phyloP scores from a whole-genome alignment of 179 eudicot genomes.

The Patellifolia procumbens region DNA sequence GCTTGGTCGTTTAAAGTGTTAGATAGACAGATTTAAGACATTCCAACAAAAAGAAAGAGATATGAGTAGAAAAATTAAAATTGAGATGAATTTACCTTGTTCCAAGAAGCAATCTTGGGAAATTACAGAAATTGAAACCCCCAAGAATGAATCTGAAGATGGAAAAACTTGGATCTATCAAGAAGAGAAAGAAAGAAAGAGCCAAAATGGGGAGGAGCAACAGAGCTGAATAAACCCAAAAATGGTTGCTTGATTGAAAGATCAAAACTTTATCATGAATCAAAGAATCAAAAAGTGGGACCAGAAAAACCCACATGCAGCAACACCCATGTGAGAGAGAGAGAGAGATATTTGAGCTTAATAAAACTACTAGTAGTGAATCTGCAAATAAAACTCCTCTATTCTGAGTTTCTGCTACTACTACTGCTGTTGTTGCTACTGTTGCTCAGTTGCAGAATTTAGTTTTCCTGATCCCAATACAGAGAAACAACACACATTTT shows the following conservation, averaged over 20 bases:
- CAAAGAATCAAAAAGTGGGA: not conserved
- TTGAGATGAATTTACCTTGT: slow-evolving; percentile 20
- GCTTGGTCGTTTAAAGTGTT: too few species aligned
- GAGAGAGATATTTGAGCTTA: slow-evolving; percentile 3
- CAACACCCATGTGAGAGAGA: slow-evolving; percentile 23
- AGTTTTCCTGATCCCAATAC: slow-evolving; percentile 43
- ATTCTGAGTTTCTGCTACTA: slow-evolving; percentile 8
- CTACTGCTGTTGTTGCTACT: not conserved
- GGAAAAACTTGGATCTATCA: slow-evolving; percentile 29
- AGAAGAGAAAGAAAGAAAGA: not conserved
- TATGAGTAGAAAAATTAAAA: not conserved
- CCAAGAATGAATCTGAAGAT: slow-evolving; percentile 21
- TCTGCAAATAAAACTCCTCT: slow-evolving; percentile 15
- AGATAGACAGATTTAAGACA: too few species aligned
- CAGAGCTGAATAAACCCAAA: not conserved
- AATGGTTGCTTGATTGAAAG: slow-evolving; percentile 1
- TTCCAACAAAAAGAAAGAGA: not conserved
- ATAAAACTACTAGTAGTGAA: slow-evolving; percentile 19
- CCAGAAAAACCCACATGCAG: slow-evolving; percentile 27
- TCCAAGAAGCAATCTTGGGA: slow-evolving; percentile 28
- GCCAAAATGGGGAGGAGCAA: not conserved
- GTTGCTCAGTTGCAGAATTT: slow-evolving; percentile 37
- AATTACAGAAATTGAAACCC: not conserved
- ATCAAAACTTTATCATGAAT: slow-evolving; percentile 23
- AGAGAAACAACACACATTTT: slow-evolving; percentile 4